A percentile compares a stretch with the other conserved stretches of the same genome.
Evolutionary conservation across 768 basidiomycete species (phyloP).

Genomic region (Panellus pusillus): DNA sequence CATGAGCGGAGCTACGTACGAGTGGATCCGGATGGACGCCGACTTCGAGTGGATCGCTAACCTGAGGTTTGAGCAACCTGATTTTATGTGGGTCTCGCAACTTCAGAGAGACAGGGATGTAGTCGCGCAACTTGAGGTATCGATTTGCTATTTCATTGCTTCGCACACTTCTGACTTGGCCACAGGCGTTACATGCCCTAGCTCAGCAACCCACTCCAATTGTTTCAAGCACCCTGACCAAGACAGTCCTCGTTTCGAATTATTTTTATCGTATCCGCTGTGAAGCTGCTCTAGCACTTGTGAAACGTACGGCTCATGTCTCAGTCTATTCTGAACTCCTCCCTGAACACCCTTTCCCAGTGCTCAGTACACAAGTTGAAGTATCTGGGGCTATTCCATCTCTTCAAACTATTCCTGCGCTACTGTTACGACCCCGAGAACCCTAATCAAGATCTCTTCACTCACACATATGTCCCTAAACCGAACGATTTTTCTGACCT

Average conservation of each 20-base stretch:
- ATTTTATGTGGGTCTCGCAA: conserved; percentile 99
- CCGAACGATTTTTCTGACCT: conserved; percentile 94
- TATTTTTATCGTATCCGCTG: conserved; percentile 96
- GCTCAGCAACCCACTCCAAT: conserved; percentile 79
- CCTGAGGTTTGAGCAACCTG: conserved; percentile 90
- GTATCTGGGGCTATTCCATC: conserved; percentile 89
- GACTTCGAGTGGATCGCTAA: conserved; percentile 99
- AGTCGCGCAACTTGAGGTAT: conserved; percentile 89
- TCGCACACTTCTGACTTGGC: not conserved
- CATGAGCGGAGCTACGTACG: conserved; percentile 96
- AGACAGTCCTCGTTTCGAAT: conserved; percentile 90
- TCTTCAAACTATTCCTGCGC: conserved; percentile 91
- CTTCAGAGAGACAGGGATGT: conserved; percentile 95
- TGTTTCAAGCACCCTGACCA: conserved; percentile 88
- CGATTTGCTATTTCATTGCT: not conserved
- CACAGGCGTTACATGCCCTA: conserved; percentile 87
- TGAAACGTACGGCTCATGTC: conserved; percentile 53
- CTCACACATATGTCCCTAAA: conserved; percentile 87
- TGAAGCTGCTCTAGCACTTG: conserved; percentile 86
- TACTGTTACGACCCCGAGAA: conserved; percentile 91
- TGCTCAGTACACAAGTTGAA: conserved; percentile 82
- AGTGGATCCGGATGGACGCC: conserved; percentile 99
- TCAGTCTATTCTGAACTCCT: not conserved
- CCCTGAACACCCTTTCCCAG: conserved; percentile 39
- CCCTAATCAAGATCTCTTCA: conserved; percentile 77